Base-by-base conservation (phyloP, 495 filamentous ascomycete species). In the Apiosordaria backusii region DNA sequence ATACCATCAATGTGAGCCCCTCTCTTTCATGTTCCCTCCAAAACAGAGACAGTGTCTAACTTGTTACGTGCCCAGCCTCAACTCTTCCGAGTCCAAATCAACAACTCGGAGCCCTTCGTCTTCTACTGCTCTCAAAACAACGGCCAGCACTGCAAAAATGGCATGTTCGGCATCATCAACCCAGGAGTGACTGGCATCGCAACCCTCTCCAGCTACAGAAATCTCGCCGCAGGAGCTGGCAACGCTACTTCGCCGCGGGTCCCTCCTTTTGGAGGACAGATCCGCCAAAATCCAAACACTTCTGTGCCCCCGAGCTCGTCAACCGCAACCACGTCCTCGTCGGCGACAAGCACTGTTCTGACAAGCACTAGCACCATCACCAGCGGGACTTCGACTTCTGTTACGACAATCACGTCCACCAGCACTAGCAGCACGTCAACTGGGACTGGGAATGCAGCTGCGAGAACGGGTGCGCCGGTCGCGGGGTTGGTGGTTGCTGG, bases 41-140 rank as follows among this genome's bases (percentile, higher is more conserved):
- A 45, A n/a, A 25, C 7, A 55, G 53, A 55, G 19, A 7, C 23
- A 18, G 24, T 1, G 26, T 13, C 19, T 35, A 54, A 45, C 35
- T 3, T 13, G 10, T 6, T 45, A n/a, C n/a, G n/a, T 45, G 9
- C 16, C 35, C 9, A 77, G 76, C 22, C 53, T 65, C 62, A 77
- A 63, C 70, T 77, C 45, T 88, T 85, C 65, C 78, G 78, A 21
- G 64, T 86, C 40, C 82, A 74, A 5, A 70, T 86, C 57, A 86
- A 82, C 67, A 74, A 82, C 70, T 85, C 82, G 10, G 69, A 80
- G 18, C 84, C 85, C 1, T 77, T 86, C 57, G 83, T 81, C 71
- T 79, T 80, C 66, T 88, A 87, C 73, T 87, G 85, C 74, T 76
- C 78, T 22, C 74, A 75, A 52, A 74, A 74, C 65, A 73, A 62